phyloP scores from a whole-genome alignment of 805 yeast genomes.

The Komagataella pseudopastoris region DNA sequence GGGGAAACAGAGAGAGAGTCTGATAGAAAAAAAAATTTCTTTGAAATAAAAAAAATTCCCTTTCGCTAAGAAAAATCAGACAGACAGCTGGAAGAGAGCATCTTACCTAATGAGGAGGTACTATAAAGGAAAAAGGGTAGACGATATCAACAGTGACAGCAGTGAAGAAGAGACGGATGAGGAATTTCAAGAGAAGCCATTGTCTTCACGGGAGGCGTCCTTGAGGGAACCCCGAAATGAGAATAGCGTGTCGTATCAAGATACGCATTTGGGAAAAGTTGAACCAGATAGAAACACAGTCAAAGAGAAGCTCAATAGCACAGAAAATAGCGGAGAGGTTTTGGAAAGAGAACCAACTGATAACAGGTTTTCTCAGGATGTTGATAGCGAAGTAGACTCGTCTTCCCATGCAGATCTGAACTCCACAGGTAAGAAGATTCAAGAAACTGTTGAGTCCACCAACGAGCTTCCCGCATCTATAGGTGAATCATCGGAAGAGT shows the following conservation, averaged over 20 bases:
- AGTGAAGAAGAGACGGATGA: neutral
- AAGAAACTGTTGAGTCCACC: neutral
- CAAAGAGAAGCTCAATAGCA: neutral
- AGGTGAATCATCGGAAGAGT: neutral
- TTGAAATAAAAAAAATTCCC: neutral
- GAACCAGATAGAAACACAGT: neutral
- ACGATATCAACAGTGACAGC: neutral
- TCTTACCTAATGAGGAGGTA: neutral
- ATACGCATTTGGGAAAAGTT: neutral
- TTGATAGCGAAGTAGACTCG: neutral
- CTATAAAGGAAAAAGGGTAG: neutral
- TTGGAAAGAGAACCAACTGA: neutral
- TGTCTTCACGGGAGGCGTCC: neutral
- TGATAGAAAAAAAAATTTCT: neutral
- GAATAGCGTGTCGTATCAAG: neutral
- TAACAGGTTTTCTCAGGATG: neutral
- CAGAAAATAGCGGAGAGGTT: neutral
- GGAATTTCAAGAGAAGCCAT: neutral
- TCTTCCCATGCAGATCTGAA: neutral
- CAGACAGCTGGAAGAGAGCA: neutral
- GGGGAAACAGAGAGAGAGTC: neutral
- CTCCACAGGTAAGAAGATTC: neutral
- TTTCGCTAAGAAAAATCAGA: constrained; percentile 3
- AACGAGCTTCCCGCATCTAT: neutral
- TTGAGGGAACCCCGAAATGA: neutral